Evolutionary conservation across 2,329 filamentous ascomycete genomes (phyloP), one percentile per base, ranked within the genome.

Genomic region (Zymoseptoria tritici): DNA sequence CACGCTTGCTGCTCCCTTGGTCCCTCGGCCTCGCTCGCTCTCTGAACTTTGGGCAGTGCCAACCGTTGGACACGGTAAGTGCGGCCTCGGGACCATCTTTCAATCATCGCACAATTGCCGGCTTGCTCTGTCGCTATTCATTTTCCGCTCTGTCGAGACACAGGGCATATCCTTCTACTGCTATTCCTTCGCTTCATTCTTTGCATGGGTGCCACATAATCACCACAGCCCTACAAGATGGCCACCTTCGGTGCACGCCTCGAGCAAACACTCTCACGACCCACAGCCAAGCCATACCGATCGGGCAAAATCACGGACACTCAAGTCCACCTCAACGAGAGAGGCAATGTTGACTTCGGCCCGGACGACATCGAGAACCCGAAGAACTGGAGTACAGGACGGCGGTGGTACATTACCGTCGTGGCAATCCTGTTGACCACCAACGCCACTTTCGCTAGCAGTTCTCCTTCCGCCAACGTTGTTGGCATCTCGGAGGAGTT

Each of bases 361-460:
- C 77, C 77, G 0, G 73, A 73, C 22, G 83, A 85, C 64, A 73
- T 82, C 59, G 78, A 82, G 64, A 81, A 70, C 76, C 80, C 54
- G 64, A 78, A 64, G 77, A 81, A 72, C 55, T 83, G 80, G 79
- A 74, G 75, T 8, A 67, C 58, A 0, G 42, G 64, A 2, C 71
- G 78, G n/a, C 72, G 81, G 11, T 71, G 72, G 62, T 72, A 68
- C 57, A 73, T 81, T 54, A 80, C 79, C 4, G 58, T 75, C 4
- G 67, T 72, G 13, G 66, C 75, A 22, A 74, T 81, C 8, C 56
- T 77, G 9, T 73, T 81, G 16, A 80, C 83, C 22, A 73, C 82
- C 61, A 84, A 83, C 64, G 80, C 80, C 1, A 83, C 80, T 0
- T 82, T 83, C 61, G 80, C 81, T 20, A 79, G 78, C 2, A 77